Conservation (phyloP, 768 basidiomycete species). For the Erythrobasidium yunnanense region DNA sequence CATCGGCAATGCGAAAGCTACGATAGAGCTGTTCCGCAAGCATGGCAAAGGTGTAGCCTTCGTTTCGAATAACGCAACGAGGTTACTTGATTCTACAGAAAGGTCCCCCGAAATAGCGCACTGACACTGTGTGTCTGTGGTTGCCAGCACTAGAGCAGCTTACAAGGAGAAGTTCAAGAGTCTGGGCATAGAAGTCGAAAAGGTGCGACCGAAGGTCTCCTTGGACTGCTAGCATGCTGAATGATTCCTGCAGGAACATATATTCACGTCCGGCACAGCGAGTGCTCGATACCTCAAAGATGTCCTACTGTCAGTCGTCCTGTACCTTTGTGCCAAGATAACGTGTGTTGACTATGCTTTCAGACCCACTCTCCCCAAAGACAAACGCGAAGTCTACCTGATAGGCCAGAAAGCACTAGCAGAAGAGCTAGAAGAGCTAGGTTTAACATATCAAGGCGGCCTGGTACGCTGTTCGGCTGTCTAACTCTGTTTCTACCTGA, state of each 20-base stretch:
- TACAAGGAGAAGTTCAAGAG: conserved; percentile 24
- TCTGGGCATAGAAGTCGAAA: conserved; percentile 10
- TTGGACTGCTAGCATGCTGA: neutral
- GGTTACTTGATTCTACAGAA: neutral
- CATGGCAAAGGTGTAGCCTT: conserved; percentile 16
- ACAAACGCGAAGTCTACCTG: conserved; percentile 17
- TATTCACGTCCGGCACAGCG: conserved; percentile 14
- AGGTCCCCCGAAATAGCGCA: neutral
- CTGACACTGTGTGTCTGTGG: neutral
- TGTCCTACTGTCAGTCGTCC: conserved; percentile 3
- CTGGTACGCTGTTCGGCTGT: conserved; percentile 4
- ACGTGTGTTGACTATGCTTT: neutral
- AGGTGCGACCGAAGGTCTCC: neutral
- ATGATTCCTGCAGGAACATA: neutral
- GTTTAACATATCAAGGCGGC: conserved; percentile 17
- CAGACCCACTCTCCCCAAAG: conserved; percentile 20
- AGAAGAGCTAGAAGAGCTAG: conserved; percentile 23
- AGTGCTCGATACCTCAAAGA: conserved; percentile 17
- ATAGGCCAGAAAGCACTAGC: conserved; percentile 29
- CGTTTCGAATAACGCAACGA: conserved; percentile 23
- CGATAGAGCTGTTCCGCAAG: conserved; percentile 19
- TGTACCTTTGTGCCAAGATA: neutral
- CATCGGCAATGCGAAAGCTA: conserved; percentile 14
- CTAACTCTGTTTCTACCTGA: no score
- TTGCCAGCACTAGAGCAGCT: conserved; percentile 3